These are phyloP conservation scores for Musa beccarii DNA, from an alignment of 176 grass and related monocot genomes.

Conservation along the genomic window DNA sequence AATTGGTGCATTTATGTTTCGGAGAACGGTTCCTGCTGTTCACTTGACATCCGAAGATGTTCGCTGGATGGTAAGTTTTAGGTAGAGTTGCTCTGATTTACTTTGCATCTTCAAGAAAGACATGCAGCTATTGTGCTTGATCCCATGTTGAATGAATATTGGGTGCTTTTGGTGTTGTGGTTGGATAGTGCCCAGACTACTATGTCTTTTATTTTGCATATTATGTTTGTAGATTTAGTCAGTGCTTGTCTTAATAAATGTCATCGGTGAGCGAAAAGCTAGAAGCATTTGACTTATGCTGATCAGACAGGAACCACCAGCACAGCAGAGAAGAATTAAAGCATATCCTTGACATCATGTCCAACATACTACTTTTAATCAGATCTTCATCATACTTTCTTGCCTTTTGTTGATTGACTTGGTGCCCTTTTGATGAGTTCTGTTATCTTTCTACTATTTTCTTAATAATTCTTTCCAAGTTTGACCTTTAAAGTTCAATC, in stretches of 20 bases:
- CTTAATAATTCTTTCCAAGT: background rate
- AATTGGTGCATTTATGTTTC: conserved; percentile 98
- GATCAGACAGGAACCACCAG: background rate
- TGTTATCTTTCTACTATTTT: background rate
- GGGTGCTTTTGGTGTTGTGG: background rate
- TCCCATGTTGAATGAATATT: no score
- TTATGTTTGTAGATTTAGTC: no score
- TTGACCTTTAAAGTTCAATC: background rate
- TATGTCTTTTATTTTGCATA: no score
- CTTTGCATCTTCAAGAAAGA: background rate
- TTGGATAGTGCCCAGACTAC: no score
- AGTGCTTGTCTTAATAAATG: background rate
- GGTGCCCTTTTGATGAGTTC: no score
- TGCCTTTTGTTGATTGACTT: no score
- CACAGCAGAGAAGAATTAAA: background rate
- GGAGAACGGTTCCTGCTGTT: conserved; percentile 76
- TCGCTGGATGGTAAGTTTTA: conserved; percentile 77
- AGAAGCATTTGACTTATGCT: background rate
- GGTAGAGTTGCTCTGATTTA: background rate
- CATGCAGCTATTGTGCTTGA: background rate
- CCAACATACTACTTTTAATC: background rate
- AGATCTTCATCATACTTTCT: no score
- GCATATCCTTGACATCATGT: background rate
- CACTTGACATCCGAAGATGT: conserved; percentile 93
- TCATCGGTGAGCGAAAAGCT: background rate